phyloP scores from a whole-genome alignment of 306 rosid species.

The Abrus pulchellus region DNA sequence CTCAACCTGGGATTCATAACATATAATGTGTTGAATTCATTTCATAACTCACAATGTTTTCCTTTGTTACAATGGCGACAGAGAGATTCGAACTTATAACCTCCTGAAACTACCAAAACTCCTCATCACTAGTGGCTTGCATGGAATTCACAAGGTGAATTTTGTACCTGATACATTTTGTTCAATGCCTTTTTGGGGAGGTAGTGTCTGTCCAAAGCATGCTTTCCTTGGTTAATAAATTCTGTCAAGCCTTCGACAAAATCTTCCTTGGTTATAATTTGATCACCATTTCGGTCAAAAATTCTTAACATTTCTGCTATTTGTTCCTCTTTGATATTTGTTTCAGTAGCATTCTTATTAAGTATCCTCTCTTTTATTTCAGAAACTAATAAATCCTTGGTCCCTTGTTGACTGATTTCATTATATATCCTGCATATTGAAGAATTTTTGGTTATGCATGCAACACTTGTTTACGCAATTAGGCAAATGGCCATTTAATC shows the following conservation, averaged over 20 bases:
- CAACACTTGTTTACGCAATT: not conserved
- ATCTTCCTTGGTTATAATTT: conserved; percentile 51
- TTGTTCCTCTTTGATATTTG: conserved; percentile 36
- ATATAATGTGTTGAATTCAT: not conserved
- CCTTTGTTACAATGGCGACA: not conserved
- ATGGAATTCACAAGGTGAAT: not conserved
- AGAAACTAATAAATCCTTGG: conserved; percentile 42
- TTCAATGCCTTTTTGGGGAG: conserved; percentile 26
- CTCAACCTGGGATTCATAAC: no score
- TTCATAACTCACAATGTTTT: not conserved
- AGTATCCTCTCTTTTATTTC: conserved; percentile 47
- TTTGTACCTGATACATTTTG: conserved; percentile 17
- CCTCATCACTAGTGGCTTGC: not conserved
- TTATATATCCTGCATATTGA: conserved; percentile 50
- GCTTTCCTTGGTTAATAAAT: conserved; percentile 37
- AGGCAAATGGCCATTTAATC: not conserved
- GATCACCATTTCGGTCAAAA: conserved; percentile 50
- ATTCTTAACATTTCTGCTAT: conserved; percentile 44
- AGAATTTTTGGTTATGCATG: not conserved
- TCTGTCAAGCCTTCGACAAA: conserved; percentile 51
- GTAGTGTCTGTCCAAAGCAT: conserved; percentile 39
- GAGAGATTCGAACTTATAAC: not conserved
- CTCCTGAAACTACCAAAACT: not conserved
- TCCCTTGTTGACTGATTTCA: conserved; percentile 51
- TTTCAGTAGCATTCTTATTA: conserved; percentile 26